Evolutionary conservation across 1,284 basidiomycete genomes (phyloP), one percentile per base, ranked within the genome.

Genomic region (Marasmius fiardii): DNA sequence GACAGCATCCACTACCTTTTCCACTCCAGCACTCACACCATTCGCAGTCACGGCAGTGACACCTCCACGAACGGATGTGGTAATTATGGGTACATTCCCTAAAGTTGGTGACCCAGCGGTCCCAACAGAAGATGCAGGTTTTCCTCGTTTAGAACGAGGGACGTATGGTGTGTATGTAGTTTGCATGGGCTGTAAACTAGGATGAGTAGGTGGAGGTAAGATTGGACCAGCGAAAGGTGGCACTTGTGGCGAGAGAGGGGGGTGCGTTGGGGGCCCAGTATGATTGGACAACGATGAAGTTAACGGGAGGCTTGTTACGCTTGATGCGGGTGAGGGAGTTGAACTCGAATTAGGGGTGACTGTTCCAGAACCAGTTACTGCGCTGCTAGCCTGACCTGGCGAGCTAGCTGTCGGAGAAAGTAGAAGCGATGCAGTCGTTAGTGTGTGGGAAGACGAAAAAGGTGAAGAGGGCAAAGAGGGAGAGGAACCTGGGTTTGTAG

Each of bases 101-200:
- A 35, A 14, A 4, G 41, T n/a, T 35, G 31, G 41, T 49, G 52
- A 41, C 16, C 73, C 74, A 2, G 80, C 71, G 1, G 72, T 64
- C 1, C 73, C 61, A 3, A 69, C 61, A 5, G 67, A 61, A 1
- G 71, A 60, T 2, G 71, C 61, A 4, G 64, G 63, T 8, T 67
- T 68, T 1, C 65, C 70, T 23, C 86, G 79, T 58, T 79, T 77
- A 14, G 84, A 71, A 23, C 83, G 79, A 1, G 91, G 88, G 24
- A 92, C 82, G 65, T 92, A 92, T 0, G 90, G 86, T 0, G 89
- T 88, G 65, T 93, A 92, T 0, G 88, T 90, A 11, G 87, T 90
- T 62, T 88, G 85, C 24, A 84, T 70, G 26, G 70, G 24, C 16
- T 31, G 53, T 34, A 55, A 37, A 18, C 33, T 49, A 11, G 69